Evolutionary conservation across 2,329 filamentous ascomycete species (phyloP), one percentile per base, ranked within the genome.

Genomic region (Paraconiothyrium sp.): DNA sequence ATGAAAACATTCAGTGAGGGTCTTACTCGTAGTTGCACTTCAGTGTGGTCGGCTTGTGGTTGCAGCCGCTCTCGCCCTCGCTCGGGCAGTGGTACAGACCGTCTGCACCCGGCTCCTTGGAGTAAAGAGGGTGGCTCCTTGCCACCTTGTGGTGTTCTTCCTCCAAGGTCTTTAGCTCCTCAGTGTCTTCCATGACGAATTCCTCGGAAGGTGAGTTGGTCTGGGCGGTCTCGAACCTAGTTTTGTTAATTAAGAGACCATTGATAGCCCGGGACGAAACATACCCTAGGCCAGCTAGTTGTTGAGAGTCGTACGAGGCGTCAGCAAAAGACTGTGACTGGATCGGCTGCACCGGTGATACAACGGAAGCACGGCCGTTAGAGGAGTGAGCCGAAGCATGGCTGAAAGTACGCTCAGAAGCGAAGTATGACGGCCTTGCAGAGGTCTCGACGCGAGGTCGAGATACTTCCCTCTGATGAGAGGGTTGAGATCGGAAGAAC

Each of bases 1-100:
- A 46, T 59, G 41, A 24, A 32, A 32, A 30, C 41, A 57, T 47
- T 22, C 43, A 37, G 20, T 62, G 51, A 49, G 41, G 48, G 63
- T 82, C 92, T 87, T 90, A 97, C 94, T 97, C 94, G 78, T 97
- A 98, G 82, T 97, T 97, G 89, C 94, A 97, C 88, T 97, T 97
- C 72, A 98, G 91, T 84, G 96, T 95, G 76, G 96, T 95, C 44
- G 94, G 89, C 82, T 92, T 92, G 88, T 97, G 94, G 79, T 88
- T 91, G 87, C 94, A 98, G 74, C 89, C 85, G 54, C 86, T 82
- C 60, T 84, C 82, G 71, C 88, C 90, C 78, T 91, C 89, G 85
- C 91, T 95, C 6, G 94, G 94, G 85, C 94, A 98, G 82, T 97
- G 93, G 83, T 95, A 98, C 61, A 96, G 87, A 75, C 93, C 93